These are phyloP conservation scores for Phytophthora constricta DNA, from an alignment of 352 stramenopile species.

Conservation along the genomic window DNA sequence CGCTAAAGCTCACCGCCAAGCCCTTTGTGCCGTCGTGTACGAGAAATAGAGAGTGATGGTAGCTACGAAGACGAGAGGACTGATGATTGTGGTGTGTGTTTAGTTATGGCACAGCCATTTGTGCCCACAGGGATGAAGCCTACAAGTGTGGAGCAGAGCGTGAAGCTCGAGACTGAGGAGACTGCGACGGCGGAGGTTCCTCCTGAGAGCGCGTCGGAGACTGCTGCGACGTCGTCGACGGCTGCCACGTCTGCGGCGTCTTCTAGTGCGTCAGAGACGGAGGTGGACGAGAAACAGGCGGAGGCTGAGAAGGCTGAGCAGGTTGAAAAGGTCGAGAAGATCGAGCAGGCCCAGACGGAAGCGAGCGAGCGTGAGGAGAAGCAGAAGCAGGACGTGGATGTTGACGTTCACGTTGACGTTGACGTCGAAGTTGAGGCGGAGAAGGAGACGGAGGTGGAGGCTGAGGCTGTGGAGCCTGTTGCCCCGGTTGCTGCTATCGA, in stretches of 20 bases:
- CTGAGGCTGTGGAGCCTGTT: constrained; percentile 1
- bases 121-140: constrained; percentile 33
- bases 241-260: constrained; percentile 34
- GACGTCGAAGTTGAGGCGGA: constrained; percentile 7
- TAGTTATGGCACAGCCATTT: constrained; percentile 47
- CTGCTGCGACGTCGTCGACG: constrained; percentile 26
- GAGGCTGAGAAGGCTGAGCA: constrained; percentile 17
- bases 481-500: constrained; percentile 2
- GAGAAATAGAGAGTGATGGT: not conserved
- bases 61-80: not conserved
- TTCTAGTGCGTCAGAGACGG: constrained; percentile 42
- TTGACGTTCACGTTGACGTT: constrained; percentile 27
- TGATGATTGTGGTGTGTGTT: constrained; percentile 18
- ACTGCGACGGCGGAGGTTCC: no score
- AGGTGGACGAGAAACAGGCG: constrained; percentile 37
- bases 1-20: constrained; percentile 64
- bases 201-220: constrained; percentile 14
- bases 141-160: constrained; percentile 25
- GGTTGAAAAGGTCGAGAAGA: constrained; percentile 11
- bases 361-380: constrained; percentile 23
- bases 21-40: constrained; percentile 66
- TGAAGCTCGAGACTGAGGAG: constrained; percentile 22
- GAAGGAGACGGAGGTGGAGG: constrained; percentile 7
- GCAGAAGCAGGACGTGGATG: constrained; percentile 32
- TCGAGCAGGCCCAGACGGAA: constrained; percentile 8